Base-by-base conservation (phyloP, 2,329 filamentous ascomycete species). In the Lasiodiplodia sp. region DNA sequence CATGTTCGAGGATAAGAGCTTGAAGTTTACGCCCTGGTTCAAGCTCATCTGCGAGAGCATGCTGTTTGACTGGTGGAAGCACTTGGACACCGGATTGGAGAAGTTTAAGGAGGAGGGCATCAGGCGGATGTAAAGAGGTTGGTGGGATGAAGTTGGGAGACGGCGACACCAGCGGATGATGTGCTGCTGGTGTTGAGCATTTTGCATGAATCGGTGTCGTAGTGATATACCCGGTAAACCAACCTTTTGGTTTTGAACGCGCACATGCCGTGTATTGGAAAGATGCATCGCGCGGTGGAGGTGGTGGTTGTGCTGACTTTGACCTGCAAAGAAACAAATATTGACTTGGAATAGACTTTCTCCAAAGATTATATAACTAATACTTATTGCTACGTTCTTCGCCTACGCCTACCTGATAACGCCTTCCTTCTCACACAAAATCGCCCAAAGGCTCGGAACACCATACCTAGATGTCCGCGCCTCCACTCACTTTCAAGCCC, bases 1-100 rank as follows among this genome's bases (percentile, higher is more conserved):
- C 73, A 92, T 95, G 86, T 97, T 99, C 80, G 84, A 90, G 75
- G 91, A 97, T 77, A 88, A 91, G 3, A 86, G 82, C 66, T 86
- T 97, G 74, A 92, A 91, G 75, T 98, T 98, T 81, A 99, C 96
- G 0, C 96, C 96, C 1, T 99, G 96, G 96, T 99, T 99, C 86
- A 97, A 97, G 86, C 90, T 99, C 73, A 98, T 99, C 77, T 99
- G 96, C 86, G 87, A 98, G 80, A 94, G 93, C 60, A 94, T 98
- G 92, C 88, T 99, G 52, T 99, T 97, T 76, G 91, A 97, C 81
- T 99, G 96, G 96, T 99, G 96, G 96, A 85, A 90, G 77, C 89
- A 92, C 81, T 87, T 98, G 68, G 91, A 96, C 74, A 84, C 87
- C 28, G 92, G 92, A 11, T 85, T 98, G 73, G 92, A 96, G 70